These are phyloP conservation scores for Chlorociboria aeruginascens DNA, from an alignment of 495 filamentous ascomycete genomes.

Conservation along the genomic window DNA sequence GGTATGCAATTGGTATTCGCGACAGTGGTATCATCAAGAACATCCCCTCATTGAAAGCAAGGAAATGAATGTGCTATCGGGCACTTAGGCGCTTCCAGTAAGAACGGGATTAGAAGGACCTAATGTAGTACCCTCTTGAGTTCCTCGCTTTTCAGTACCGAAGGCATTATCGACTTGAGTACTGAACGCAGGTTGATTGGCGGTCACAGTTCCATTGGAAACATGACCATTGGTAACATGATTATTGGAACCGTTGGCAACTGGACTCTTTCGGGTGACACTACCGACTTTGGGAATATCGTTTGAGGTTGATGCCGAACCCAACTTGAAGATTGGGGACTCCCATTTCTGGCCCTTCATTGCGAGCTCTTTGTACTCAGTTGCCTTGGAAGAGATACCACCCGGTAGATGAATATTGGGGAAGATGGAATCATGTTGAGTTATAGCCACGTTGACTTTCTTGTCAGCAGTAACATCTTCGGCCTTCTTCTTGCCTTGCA, in stretches of 20 bases:
- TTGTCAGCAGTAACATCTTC: constrained; percentile 51
- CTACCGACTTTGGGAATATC: constrained; percentile 53
- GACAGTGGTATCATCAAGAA: constrained; percentile 29
- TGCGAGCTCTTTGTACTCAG: constrained; percentile 83
- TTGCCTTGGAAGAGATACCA: constrained; percentile 87
- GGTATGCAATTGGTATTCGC: constrained; percentile 16
- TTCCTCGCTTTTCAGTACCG: constrained; percentile 21
- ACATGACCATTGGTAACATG: constrained; percentile 22
- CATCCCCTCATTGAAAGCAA: constrained; percentile 6
- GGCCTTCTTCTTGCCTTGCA: constrained; percentile 54
- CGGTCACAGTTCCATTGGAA: constrained; percentile 13
- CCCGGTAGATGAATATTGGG: constrained; percentile 77
- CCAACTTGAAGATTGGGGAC: constrained; percentile 86
- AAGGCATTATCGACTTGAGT: constrained; percentile 45
- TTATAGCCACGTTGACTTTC: constrained; percentile 78
- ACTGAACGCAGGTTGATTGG: constrained; percentile 26
- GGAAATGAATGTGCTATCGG: constrained; percentile 2
- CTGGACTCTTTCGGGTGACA: constrained; percentile 50
- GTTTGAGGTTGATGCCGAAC: constrained; percentile 56
- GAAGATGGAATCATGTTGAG: constrained; percentile 85
- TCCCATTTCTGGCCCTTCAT: constrained; percentile 88
- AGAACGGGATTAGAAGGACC: constrained; percentile 36
- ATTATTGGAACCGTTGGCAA: constrained; percentile 19
- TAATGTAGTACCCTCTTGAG: constrained; percentile 18
- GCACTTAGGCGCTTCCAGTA: constrained; percentile 27